Conservation (phyloP, 192 early-diverging fungal species). For the Rhizophagus clarus region DNA sequence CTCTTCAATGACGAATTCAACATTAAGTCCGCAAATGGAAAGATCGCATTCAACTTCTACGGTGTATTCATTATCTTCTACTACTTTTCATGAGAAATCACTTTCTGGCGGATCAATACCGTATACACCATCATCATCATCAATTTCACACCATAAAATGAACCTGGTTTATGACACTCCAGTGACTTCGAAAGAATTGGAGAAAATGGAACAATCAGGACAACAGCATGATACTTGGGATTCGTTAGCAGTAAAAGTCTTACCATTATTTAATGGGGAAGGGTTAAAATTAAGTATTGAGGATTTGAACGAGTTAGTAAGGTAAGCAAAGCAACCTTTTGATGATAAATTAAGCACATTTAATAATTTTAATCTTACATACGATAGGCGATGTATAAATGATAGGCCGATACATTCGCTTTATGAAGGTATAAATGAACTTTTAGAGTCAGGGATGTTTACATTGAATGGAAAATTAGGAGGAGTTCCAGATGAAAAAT, state of each 20-base stretch:
- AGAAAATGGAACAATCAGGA: background rate
- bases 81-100: constrained; percentile 21
- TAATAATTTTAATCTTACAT: background rate
- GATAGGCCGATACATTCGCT: constrained; percentile 45
- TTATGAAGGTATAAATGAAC: constrained; percentile 58
- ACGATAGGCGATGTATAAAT: constrained; percentile 43
- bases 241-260: constrained; percentile 65
- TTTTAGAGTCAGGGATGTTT: constrained; percentile 64
- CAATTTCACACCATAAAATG: background rate
- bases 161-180: background rate
- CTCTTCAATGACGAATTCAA: background rate
- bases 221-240: constrained; percentile 67
- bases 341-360: background rate
- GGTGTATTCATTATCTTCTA: constrained; percentile 11
- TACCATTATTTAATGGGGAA: constrained; percentile 89
- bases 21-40: constrained; percentile 1
- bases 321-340: constrained; percentile 41
- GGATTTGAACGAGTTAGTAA: constrained; percentile 78
- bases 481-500: constrained; percentile 63
- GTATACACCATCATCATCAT: background rate
- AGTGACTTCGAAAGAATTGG: background rate
- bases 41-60: constrained; percentile 13
- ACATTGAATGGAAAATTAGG: constrained; percentile 68
- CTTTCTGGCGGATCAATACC: constrained; percentile 3
- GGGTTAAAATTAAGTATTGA: constrained; percentile 80